A percentile compares a stretch with the other conserved stretches of the same genome.
phyloP scores from a whole-genome alignment of 2,329 filamentous ascomycete species.

The Microcyclospora tardicrescens region DNA sequence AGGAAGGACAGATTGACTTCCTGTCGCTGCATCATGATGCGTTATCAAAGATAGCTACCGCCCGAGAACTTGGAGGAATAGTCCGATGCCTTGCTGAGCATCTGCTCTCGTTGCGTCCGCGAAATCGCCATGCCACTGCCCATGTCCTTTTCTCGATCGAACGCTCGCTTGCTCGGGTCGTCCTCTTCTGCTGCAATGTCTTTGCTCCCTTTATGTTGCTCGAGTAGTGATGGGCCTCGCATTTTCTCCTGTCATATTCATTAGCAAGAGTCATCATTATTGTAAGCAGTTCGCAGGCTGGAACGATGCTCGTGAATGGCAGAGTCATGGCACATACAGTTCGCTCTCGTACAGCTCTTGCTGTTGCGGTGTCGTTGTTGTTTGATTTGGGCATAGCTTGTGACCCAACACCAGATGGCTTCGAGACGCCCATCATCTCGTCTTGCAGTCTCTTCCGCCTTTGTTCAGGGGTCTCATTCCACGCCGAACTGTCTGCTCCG shows the following conservation, averaged over 20 bases:
- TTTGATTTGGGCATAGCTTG: conserved; percentile 5
- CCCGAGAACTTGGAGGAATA: conserved; percentile 73
- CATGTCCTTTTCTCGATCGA: conserved; percentile 93
- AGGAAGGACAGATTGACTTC: too few species aligned
- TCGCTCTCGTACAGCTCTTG: conserved; percentile 44
- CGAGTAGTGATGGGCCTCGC: conserved; percentile 32
- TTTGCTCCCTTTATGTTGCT: conserved; percentile 33
- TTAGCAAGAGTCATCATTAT: conserved; percentile 2
- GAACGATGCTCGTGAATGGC: not conserved
- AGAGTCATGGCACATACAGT: conserved; percentile 35
- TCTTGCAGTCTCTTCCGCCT: conserved; percentile 70
- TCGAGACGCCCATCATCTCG: conserved; percentile 62
- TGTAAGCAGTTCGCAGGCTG: not conserved
- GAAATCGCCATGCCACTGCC: conserved; percentile 55
- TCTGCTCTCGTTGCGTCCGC: conserved; percentile 58
- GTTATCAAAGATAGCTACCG: conserved; percentile 45
- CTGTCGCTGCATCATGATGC: not conserved
- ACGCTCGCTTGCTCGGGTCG: conserved; percentile 77
- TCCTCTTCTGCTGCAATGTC: conserved; percentile 57
- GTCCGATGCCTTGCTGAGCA: conserved; percentile 66
- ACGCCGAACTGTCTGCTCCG: conserved; percentile 46
- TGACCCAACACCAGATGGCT: conserved; percentile 20
- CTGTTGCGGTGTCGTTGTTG: conserved; percentile 9
- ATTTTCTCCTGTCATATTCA: conserved; percentile 27
- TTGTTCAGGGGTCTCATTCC: conserved; percentile 86